Base-by-base conservation (phyloP, 495 filamentous ascomycete species). In the Penicillium odoratum region DNA sequence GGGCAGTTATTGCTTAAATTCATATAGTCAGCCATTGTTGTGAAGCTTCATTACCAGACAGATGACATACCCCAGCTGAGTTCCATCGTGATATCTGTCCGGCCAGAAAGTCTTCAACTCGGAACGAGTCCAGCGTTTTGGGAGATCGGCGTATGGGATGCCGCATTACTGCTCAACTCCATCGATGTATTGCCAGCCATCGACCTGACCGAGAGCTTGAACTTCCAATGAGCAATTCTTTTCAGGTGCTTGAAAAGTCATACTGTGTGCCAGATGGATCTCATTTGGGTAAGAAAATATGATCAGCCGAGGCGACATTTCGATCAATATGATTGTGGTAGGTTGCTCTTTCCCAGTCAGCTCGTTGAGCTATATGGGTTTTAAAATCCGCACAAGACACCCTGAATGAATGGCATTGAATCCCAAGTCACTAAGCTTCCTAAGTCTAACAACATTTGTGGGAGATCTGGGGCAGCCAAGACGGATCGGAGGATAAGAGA, bases 131-230 rank as follows among this genome's bases (percentile, higher is more conserved):
- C 59, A 57, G 31, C 53, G 59, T 45, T 61, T 53, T 10, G 43
- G 33, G 1, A 57, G 50, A 8, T 44, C 51, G 3, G 53, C 59
- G 21, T 61, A 61, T 44, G 53, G 59, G 13, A 57, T 61, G 5
- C 54, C 59, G 13, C 59, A 61, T 11, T 48, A 57, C 55, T 61
- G 59, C 26, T 61, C 48, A 5, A 61, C 59, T 3, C 54, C 54
- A 29, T 57, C 51, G 45, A 54, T 33, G 26, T 61, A 61, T 1
- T 44, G 25, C 13, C 56, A 51, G 10, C 59, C 53, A 29, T 57
- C 54, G 2, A 61, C 0, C 25, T n/a, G 15, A 7, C 59, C 59
- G 3, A 61, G 59, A 3, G 21, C 50, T 3, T 53, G 33, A 15
- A 61, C 52, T 8, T 50, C 15, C 25, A 26, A 44, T 13, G 59